Conservation (phyloP, 2,329 filamentous ascomycete species). For the Colletotrichum sp. region DNA sequence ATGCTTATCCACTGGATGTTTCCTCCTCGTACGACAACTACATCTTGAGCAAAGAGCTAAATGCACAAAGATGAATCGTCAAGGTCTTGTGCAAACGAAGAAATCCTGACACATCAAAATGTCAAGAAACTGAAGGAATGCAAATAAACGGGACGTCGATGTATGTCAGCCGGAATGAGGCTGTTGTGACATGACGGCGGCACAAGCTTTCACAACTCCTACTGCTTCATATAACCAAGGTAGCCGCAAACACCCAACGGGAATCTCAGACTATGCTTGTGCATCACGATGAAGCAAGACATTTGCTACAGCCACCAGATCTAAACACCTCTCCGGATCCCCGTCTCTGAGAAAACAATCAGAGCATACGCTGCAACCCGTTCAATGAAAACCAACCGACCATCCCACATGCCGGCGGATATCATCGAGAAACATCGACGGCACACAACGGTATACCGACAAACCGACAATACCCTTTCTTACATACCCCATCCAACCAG, state of each 20-base stretch:
- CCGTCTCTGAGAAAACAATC: neutral
- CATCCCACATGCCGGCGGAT: neutral
- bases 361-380: neutral
- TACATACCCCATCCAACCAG: neutral
- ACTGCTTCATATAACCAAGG: neutral
- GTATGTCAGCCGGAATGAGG: neutral
- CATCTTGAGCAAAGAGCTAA: neutral
- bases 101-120: neutral
- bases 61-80: rapidly evolving
- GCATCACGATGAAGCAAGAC: neutral
- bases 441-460: neutral
- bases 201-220: neutral
- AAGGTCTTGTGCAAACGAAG: neutral
- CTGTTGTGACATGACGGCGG: neutral
- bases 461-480: neutral
- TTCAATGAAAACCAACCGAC: neutral
- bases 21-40: rapidly evolving
- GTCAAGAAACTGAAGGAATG: neutral
- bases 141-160: neutral
- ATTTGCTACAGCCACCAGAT: neutral
- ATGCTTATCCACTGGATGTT: neutral
- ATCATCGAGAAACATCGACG: neutral
- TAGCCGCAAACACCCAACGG: neutral
- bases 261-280: neutral
- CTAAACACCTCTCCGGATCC: neutral